Base-by-base conservation (phyloP, 23 red algal species). In the Gracilaria domingensis region DNA sequence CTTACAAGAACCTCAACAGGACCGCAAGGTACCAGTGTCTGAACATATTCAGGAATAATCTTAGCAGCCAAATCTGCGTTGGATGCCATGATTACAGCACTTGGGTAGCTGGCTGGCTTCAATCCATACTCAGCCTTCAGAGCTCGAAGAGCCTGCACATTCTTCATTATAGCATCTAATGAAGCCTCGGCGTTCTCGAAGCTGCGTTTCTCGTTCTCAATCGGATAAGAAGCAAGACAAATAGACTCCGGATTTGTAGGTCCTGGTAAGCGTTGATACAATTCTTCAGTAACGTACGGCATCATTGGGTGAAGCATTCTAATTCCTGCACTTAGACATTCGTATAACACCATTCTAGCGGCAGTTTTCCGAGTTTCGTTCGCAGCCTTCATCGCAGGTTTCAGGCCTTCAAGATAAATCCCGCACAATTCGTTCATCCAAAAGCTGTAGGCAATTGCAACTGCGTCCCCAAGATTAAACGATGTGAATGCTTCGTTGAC, bases 241-340 rank as follows among this genome's bases (percentile, higher is more conserved):
- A 96, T 96, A 21, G 93, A 95, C 26, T 86, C 71, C 8, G 89
- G 82, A 57, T 48, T 39, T 34, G 81, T 88, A 0, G 81, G 75
- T 12, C 92, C 92, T 45, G 92, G 97, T 39, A 99, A 89, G 26
- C 97, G 82, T 53, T 99, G 97, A 87, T 93, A 99, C 70, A 99
- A 81, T 55, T 99, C 97, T 83, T 99, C 97, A 11, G 97, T 96
- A 42, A 99, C 91, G 61, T 91, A 99, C 24, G 97, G 97, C 93
- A 99, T 99, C 88, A 99, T 96, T 4, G 97, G 97, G 59, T 99
- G 97, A n/a, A 99, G 88, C 80, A 96, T 86, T 60, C 97, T 81
- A 29, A 99, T 61, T 11, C 93, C 97, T 39, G 83, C 89, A 83
- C 93, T 80, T 39, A 99, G 86, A 38, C 94, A 99, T 55, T 99